These are phyloP conservation scores for Taiozyma onychis DNA, from an alignment of 1,139 yeast genomes.

Conservation along the genomic window DNA sequence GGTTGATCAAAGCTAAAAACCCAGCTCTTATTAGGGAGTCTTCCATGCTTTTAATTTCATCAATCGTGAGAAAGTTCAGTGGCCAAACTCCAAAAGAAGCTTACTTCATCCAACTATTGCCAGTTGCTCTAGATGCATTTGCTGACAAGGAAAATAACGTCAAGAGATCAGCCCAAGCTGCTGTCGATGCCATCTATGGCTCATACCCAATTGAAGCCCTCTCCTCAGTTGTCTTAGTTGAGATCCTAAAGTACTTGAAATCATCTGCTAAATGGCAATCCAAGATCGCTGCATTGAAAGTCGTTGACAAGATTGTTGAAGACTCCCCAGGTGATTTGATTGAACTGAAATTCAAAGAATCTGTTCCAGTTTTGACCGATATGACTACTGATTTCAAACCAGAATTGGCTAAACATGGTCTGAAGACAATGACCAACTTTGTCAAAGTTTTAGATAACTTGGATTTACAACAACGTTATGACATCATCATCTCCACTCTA, in stretches of 20 bases:
- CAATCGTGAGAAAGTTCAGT: slow-evolving; percentile 60
- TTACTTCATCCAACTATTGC: slow-evolving; percentile 54
- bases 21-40: slow-evolving; percentile 73
- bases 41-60: slow-evolving; percentile 60
- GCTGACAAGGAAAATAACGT: slow-evolving; percentile 88
- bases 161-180: slow-evolving; percentile 71
- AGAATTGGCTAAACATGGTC: slow-evolving; percentile 85
- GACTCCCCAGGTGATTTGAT: slow-evolving; percentile 82
- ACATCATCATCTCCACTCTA: slow-evolving; percentile 79
- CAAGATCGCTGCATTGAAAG: slow-evolving; percentile 71
- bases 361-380: slow-evolving; percentile 83
- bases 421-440: slow-evolving; percentile 60
- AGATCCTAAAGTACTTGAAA: slow-evolving; percentile 54
- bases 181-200: slow-evolving; percentile 62
- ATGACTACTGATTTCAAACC: slow-evolving; percentile 95
- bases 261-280: slow-evolving; percentile 94
- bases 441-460: slow-evolving; percentile 85
- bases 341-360: slow-evolving; percentile 71
- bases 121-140: slow-evolving; percentile 53
- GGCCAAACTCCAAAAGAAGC: slow-evolving; percentile 74
- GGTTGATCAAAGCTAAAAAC: slow-evolving; percentile 69
- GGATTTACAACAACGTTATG: slow-evolving; percentile 84
- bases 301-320: slow-evolving; percentile 67
- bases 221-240: slow-evolving; percentile 61
- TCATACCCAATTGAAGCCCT: slow-evolving; percentile 77